Conservation (phyloP, 176 grass and related monocot species). For the Oryza glumipatula region DNA sequence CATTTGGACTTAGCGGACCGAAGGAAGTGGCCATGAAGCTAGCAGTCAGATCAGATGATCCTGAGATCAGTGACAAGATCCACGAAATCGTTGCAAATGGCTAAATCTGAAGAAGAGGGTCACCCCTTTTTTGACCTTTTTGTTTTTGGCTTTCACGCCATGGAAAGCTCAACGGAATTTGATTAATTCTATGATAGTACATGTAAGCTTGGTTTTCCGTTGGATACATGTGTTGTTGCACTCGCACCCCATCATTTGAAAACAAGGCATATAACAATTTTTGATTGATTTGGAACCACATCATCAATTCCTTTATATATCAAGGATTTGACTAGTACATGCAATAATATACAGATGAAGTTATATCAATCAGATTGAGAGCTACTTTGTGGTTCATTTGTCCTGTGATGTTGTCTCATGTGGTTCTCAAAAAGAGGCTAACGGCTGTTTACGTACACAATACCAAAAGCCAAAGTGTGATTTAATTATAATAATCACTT, state of each 20-base stretch:
- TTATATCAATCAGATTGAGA: background rate
- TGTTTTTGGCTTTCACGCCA: slow-evolving; percentile 45
- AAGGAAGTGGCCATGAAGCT: slow-evolving; percentile 99
- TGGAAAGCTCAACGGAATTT: slow-evolving; percentile 43
- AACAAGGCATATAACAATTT: slow-evolving; percentile 14
- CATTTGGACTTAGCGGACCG: slow-evolving; percentile 85
- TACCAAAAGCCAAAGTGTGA: too few species aligned
- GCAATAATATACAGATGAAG: slow-evolving; percentile 39
- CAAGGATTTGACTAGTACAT: slow-evolving; percentile 29
- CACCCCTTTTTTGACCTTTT: slow-evolving; percentile 12
- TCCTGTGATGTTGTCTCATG: background rate
- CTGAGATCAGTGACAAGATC: slow-evolving; percentile 84
- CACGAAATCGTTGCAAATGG: slow-evolving; percentile 93
- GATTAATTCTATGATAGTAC: slow-evolving; percentile 48
- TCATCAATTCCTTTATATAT: slow-evolving; percentile 41
- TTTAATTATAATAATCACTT: too few species aligned
- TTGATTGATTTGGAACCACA: slow-evolving; percentile 45
- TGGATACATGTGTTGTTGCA: slow-evolving; percentile 40
- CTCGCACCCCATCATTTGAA: slow-evolving; percentile 9
- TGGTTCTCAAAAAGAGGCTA: background rate
- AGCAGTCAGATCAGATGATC: slow-evolving; percentile 88
- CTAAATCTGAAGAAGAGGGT: slow-evolving; percentile 37
- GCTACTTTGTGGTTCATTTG: background rate
- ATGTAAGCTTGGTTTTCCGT: slow-evolving; percentile 49
- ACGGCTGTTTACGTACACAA: too few species aligned